Conservation (phyloP, 108 stramenopile genomes). For the Skeletonema costatum region DNA sequence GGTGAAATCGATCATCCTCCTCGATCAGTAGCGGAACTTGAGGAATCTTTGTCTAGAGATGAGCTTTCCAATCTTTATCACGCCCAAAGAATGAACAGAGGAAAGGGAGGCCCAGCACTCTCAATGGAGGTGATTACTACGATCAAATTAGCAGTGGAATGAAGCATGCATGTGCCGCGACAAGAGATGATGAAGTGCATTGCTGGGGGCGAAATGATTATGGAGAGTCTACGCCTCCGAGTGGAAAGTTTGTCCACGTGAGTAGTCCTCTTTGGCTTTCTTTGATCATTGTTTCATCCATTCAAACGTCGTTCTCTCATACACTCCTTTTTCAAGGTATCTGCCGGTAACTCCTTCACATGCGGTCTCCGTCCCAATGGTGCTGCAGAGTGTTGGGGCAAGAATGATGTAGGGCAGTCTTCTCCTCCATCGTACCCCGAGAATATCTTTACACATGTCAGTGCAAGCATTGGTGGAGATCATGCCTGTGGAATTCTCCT, state of each 20-base stretch:
- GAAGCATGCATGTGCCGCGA: constrained; percentile 38
- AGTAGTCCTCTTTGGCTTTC: not conserved
- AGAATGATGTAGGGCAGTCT: constrained; percentile 30
- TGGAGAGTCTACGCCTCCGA: constrained; percentile 30
- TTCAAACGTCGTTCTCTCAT: not conserved
- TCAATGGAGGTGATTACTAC: constrained; percentile 21
- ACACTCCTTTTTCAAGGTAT: constrained; percentile 12
- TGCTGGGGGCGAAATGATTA: constrained; percentile 46
- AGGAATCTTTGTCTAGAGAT: not conserved
- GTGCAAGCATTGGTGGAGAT: constrained; percentile 29
- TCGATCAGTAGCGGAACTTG: not conserved
- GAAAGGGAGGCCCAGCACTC: not conserved
- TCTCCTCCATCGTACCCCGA: constrained; percentile 22
- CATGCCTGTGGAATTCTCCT: constrained; percentile 27
- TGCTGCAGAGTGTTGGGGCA: constrained; percentile 35
- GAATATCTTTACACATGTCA: constrained; percentile 31
- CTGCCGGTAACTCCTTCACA: constrained; percentile 39
- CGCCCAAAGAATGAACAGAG: constrained; percentile 15
- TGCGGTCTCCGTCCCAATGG: constrained; percentile 31
- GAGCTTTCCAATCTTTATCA: constrained; percentile 5
- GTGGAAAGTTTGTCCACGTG: constrained; percentile 24
- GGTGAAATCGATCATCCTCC: constrained; percentile 31
- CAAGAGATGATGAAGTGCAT: constrained; percentile 17
- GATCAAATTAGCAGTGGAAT: constrained; percentile 42
- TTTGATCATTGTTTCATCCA: not conserved